Percentiles rank a stretch among this genome's conserved stretches.
These are phyloP conservation scores for Pythium chondricola DNA, from an alignment of 352 stramenopile genomes.

Conservation along the genomic window DNA sequence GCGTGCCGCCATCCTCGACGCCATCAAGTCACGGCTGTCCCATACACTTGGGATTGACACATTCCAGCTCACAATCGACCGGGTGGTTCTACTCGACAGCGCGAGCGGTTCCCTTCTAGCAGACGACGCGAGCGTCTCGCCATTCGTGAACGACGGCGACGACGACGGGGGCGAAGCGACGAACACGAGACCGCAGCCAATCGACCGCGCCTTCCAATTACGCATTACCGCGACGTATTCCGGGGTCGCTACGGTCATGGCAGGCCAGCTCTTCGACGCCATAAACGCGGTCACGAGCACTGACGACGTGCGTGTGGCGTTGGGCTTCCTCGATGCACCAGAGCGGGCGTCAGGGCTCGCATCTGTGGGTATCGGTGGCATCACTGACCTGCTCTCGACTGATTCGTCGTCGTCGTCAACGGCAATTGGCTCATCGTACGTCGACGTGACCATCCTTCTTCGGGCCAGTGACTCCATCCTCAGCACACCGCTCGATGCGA, in stretches of 20 bases:
- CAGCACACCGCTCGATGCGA: conserved; percentile 6
- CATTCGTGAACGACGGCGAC: too few relatives aligned
- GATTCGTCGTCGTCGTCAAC: too few relatives aligned
- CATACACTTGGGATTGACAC: neutral
- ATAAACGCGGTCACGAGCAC: neutral
- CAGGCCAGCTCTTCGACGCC: neutral
- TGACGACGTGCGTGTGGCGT: neutral
- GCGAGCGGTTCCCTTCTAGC: too few relatives aligned
- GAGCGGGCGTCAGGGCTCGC: too few relatives aligned
- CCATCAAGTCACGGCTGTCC: neutral
- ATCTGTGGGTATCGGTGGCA: too few relatives aligned
- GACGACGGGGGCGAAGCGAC: neutral
- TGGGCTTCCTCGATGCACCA: conserved; percentile 13
- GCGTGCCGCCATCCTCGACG: conserved; percentile 11
- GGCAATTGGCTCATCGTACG: too few relatives aligned
- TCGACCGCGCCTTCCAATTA: conserved; percentile 9
- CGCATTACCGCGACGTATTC: too few relatives aligned
- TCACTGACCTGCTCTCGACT: too few relatives aligned
- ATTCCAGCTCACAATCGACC: neutral
- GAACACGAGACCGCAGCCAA: neutral
- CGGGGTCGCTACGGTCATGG: too few relatives aligned
- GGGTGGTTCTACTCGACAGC: neutral
- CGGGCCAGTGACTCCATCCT: too few relatives aligned
- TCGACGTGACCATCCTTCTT: too few relatives aligned
- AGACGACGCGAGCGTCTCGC: too few relatives aligned